A percentile compares a stretch with the other conserved stretches of the same genome.
Conservation (phyloP, 352 stramenopile genomes). For the Globisporangium echinulatum region DNA sequence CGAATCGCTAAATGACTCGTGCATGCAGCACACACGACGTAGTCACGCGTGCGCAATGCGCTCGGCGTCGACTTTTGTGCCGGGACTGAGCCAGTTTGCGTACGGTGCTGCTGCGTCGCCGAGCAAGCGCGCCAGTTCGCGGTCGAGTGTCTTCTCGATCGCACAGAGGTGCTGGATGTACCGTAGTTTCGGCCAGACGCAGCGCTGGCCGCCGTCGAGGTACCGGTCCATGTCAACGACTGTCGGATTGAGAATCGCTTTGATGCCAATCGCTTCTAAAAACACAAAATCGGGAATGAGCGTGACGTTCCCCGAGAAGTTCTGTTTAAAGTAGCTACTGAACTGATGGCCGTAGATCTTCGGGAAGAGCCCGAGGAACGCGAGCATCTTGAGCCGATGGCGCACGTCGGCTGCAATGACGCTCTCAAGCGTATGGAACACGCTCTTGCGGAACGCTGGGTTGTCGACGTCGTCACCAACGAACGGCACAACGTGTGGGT, state of each 20-base stretch:
- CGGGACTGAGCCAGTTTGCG: constrained; percentile 41
- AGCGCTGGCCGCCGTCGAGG: constrained; percentile 84
- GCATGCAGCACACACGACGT: no score
- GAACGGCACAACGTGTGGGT: constrained; percentile 91
- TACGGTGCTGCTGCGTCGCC: constrained; percentile 18
- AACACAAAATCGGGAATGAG: constrained; percentile 89
- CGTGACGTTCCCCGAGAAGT: constrained; percentile 96
- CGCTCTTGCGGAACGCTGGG: constrained; percentile 49
- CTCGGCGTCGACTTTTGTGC: constrained; percentile 10
- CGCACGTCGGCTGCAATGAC: constrained; percentile 71
- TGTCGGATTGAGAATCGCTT: constrained; percentile 81
- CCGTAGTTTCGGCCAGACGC: constrained; percentile 88
- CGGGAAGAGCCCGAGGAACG: constrained; percentile 83
- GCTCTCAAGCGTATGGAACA: constrained; percentile 75
- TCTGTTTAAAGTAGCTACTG: constrained; percentile 83
- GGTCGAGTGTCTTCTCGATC: constrained; percentile 80
- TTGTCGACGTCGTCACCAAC: constrained; percentile 86
- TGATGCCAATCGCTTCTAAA: constrained; percentile 72
- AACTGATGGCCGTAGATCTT: constrained; percentile 78
- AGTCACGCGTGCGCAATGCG: not conserved
- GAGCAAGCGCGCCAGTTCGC: constrained; percentile 25
- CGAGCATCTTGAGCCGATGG: constrained; percentile 66
- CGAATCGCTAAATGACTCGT: no score
- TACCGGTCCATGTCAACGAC: constrained; percentile 66
- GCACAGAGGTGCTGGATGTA: constrained; percentile 92